Conservation (phyloP, 768 basidiomycete species). For the Wakefieldia striispora region DNA sequence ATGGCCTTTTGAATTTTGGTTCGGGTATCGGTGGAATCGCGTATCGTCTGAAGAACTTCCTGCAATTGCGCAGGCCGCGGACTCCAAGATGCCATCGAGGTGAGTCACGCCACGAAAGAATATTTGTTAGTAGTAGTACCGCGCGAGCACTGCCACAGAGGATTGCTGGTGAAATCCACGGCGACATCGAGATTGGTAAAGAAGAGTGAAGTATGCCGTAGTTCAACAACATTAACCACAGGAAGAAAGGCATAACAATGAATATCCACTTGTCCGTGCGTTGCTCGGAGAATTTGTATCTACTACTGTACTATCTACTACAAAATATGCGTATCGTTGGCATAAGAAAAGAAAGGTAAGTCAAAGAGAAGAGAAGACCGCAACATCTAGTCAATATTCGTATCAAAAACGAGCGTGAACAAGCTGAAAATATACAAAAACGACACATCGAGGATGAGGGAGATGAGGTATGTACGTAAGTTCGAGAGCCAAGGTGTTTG, state of each 20-base stretch:
- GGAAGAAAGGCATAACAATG: no score
- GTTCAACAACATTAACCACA: no score
- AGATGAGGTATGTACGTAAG: slow-evolving; percentile 13
- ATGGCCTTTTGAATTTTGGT: slow-evolving; percentile 73
- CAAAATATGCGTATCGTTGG: slow-evolving; percentile 20
- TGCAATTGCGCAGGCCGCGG: slow-evolving; percentile 84
- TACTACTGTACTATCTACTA: slow-evolving; percentile 40
- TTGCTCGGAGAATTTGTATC: slow-evolving; percentile 23
- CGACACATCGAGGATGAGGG: slow-evolving; percentile 3
- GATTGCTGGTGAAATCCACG: no score
- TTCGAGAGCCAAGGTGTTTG: slow-evolving; percentile 28
- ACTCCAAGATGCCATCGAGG: slow-evolving; percentile 75
- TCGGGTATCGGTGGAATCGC: slow-evolving; percentile 82
- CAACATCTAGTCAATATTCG: no score
- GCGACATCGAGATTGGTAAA: no score
- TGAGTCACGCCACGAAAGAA: no score
- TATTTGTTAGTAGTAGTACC: no score
- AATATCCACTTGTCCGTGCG: no score
- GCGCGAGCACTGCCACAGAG: no score
- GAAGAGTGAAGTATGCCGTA: no score
- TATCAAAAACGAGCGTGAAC: slow-evolving; percentile 2
- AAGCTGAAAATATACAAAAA: not conserved
- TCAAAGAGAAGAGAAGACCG: not conserved
- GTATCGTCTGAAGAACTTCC: slow-evolving; percentile 90
- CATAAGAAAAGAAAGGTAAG: no score